Evolutionary conservation across 371 early-diverging fungal genomes (phyloP).

Genomic region (Rhizoclosmatium hyalinum): DNA sequence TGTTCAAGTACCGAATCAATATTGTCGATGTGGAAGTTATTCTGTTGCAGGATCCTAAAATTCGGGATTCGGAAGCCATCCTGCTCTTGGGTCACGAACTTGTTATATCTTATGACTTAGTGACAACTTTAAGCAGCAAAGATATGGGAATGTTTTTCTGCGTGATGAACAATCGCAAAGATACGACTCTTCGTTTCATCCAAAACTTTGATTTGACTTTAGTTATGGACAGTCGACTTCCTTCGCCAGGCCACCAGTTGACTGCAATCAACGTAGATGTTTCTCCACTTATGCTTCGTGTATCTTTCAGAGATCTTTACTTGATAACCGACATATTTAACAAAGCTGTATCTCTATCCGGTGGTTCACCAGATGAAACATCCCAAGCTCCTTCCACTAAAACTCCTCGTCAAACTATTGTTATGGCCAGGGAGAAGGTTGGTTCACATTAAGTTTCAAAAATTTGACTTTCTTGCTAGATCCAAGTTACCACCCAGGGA

Average conservation of each 20-base stretch:
- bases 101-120: slow-evolving; percentile 77
- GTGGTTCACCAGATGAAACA: background rate
- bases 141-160: slow-evolving; percentile 92
- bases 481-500: slow-evolving; percentile 69
- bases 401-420: slow-evolving; percentile 36
- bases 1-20: slow-evolving; percentile 72
- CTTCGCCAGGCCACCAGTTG: slow-evolving; percentile 43
- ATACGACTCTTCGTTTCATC: slow-evolving; percentile 83
- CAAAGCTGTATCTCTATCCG: slow-evolving; percentile 63
- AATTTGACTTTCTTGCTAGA: slow-evolving; percentile 14
- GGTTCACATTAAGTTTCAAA: slow-evolving; percentile 23
- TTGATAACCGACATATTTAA: slow-evolving; percentile 82
- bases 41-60: slow-evolving; percentile 80
- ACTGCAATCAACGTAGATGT: slow-evolving; percentile 44
- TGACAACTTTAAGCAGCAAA: slow-evolving; percentile 75
- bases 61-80: slow-evolving; percentile 82
- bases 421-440: slow-evolving; percentile 60
- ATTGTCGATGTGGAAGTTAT: slow-evolving; percentile 87
- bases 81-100: slow-evolving; percentile 82
- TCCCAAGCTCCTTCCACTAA: background rate
- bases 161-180: slow-evolving; percentile 81
- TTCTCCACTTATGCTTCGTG: slow-evolving; percentile 47
- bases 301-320: slow-evolving; percentile 82
- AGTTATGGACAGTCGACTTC: slow-evolving; percentile 73
- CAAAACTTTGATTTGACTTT: slow-evolving; percentile 85